A percentile compares a stretch with the other conserved stretches of the same genome.
phyloP scores from a whole-genome alignment of 2,329 filamentous ascomycete genomes.

The Cytospora piceicola region DNA sequence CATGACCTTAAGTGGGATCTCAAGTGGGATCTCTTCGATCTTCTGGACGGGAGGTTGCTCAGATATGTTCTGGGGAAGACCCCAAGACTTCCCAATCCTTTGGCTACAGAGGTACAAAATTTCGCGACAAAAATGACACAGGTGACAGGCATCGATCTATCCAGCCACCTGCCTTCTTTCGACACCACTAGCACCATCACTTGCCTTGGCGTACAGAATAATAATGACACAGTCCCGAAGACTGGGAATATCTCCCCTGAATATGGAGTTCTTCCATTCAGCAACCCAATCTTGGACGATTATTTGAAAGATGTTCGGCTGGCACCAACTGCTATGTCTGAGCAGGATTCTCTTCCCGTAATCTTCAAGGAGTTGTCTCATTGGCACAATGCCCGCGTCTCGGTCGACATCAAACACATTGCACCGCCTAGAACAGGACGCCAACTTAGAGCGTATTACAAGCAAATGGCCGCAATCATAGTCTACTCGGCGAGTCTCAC shows the following conservation, averaged over 20 bases:
- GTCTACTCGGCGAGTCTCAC: conserved; percentile 73
- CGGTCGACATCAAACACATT: conserved; percentile 46
- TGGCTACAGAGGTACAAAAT: conserved; percentile 15
- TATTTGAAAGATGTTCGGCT: conserved; percentile 50
- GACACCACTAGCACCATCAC: background rate
- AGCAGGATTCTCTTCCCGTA: conserved; percentile 36
- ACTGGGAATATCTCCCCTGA: conserved; percentile 12
- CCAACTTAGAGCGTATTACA: conserved; percentile 58
- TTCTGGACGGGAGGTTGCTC: conserved; percentile 35
- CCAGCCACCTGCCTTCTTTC: background rate
- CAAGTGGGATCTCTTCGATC: conserved; percentile 35
- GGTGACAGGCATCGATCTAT: conserved; percentile 16
- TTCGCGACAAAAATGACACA: conserved; percentile 28
- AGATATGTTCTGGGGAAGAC: conserved; percentile 4
- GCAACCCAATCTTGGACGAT: conserved; percentile 49
- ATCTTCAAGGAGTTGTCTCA: conserved; percentile 57
- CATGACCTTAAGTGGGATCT: background rate
- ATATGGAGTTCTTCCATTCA: conserved; percentile 49
- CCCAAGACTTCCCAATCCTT: conserved; percentile 15
- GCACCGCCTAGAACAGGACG: conserved; percentile 37
- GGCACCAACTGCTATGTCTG: conserved; percentile 37
- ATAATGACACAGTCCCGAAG: conserved; percentile 10
- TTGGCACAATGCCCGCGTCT: conserved; percentile 65
- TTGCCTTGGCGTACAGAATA: background rate
- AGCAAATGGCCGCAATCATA: conserved; percentile 68